phyloP scores from a whole-genome alignment of 176 grass and related monocot genomes.

The Triticum timopheevii region DNA sequence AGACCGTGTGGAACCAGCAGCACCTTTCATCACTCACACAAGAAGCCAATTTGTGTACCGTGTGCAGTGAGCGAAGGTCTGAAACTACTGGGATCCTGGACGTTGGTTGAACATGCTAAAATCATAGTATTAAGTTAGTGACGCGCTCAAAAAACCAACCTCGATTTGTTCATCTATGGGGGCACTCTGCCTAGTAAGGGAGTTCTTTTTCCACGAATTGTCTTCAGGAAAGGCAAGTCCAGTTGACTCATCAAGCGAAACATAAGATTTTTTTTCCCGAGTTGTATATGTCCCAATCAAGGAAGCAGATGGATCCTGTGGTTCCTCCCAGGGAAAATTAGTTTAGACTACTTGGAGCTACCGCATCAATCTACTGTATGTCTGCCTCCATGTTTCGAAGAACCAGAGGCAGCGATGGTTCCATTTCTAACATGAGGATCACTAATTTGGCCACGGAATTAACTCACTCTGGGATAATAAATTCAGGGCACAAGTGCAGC shows the following conservation, averaged over 20 bases:
- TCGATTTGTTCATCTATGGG: slow-evolving; percentile 16
- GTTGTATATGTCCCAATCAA: slow-evolving; percentile 21
- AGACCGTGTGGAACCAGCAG: slow-evolving; percentile 37
- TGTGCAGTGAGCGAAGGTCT: not conserved
- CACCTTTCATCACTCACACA: slow-evolving; percentile 20
- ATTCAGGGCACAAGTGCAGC: not conserved
- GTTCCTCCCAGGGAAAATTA: not conserved
- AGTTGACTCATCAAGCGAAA: slow-evolving; percentile 17
- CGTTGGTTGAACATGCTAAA: not conserved
- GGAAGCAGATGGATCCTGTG: slow-evolving; percentile 15
- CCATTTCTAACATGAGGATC: not conserved
- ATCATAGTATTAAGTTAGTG: not conserved
- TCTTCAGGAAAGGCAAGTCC: not conserved
- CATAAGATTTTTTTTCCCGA: slow-evolving; percentile 20
- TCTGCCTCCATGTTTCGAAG: not conserved
- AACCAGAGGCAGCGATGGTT: not conserved
- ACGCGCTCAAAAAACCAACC: slow-evolving; percentile 5
- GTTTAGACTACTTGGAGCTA: not conserved
- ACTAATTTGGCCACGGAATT: not conserved
- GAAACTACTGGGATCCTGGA: slow-evolving; percentile 9
- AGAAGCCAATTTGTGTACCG: slow-evolving; percentile 36
- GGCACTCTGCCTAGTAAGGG: slow-evolving; percentile 1
- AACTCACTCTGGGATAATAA: not conserved
- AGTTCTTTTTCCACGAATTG: not conserved
- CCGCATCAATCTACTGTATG: not conserved